Evolutionary conservation across 1,284 basidiomycete genomes (phyloP).

Genomic region (Cryptococcus sp.): DNA sequence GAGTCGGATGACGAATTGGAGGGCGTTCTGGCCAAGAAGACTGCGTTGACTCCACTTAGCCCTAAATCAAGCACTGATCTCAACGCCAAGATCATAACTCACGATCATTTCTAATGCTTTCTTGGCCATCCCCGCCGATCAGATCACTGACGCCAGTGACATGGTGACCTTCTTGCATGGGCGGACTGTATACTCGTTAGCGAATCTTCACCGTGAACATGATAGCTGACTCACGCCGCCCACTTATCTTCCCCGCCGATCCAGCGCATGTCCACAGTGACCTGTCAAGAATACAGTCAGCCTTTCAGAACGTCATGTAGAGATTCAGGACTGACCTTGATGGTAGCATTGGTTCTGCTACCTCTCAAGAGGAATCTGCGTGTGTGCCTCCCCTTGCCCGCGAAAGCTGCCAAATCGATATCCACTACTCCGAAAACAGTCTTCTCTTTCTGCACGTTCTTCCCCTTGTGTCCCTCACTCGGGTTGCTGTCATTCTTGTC

Average conservation of each 20-base stretch:
- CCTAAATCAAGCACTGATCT: no score
- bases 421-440: constrained; percentile 45
- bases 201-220: constrained; percentile 1
- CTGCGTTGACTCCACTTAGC: constrained; percentile 9
- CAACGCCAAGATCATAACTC: constrained; percentile 7
- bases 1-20: constrained; percentile 32
- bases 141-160: constrained; percentile 36
- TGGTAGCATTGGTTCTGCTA: constrained; percentile 51
- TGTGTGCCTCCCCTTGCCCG: constrained; percentile 42
- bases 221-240: constrained; percentile 34
- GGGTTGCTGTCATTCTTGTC: constrained; percentile 7
- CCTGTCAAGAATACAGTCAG: constrained; percentile 11
- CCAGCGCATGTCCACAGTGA: constrained; percentile 48
- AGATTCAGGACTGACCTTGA: constrained; percentile 34
- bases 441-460: constrained; percentile 13
- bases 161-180: constrained; percentile 45
- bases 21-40: constrained; percentile 27
- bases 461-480: constrained; percentile 9
- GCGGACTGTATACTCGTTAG: constrained; percentile 25
- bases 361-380: constrained; percentile 47
- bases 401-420: constrained; percentile 52
- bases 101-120: constrained; percentile 28
- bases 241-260: constrained; percentile 44
- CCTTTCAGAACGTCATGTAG: not conserved
- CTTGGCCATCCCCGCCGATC: constrained; percentile 22